Evolutionary conservation across 257 asterid genomes (phyloP), one percentile per base, ranked within the genome.

Genomic region (Gentiana dahurica): DNA sequence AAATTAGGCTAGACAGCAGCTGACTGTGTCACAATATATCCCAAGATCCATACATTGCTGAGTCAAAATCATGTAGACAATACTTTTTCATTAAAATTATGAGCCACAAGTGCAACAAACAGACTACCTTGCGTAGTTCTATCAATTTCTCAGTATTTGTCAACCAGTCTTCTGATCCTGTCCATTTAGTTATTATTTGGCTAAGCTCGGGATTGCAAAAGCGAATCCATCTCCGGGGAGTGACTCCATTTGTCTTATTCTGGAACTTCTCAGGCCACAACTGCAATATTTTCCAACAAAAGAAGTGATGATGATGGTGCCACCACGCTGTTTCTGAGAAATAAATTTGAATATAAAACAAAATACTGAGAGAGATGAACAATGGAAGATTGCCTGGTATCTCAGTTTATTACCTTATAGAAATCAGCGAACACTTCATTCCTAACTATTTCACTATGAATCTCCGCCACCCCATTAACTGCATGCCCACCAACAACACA

Each of bases 401-500:
- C 33, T 9, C 12, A 1, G 8, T 55, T 7, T 2, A 41, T 61
- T 72, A 84, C 95, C 95, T 81, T 64, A 73, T 72, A 83, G 68
- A 87, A 87, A 64, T 79, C 94, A 64, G 75, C 77, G 56, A 87
- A 87, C 53, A 87, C 95, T 60, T 87, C 95, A 15, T 79, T 67
- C 72, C 77, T 87, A 58, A 87, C 91, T 59, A 84, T 83, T 67
- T 87, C 86, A 60, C 94, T 87, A 64, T 87, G 95, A 66, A 84
- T 87, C 64, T 77, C 95, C 58, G 95, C 95, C 62, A 87, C 95
- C 38, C 95, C 95, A 67, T 87, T 87, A 56, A 87, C 95, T 65
- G 91, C 79, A 73, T 84, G 95, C 72, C 95, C 95, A 64, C 86
- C 85, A 55, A 87, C 86, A 67, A 87, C 86, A 70, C 95, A 84